phyloP scores from a whole-genome alignment of 139 green algal species.

The Nannochloris sp. region DNA sequence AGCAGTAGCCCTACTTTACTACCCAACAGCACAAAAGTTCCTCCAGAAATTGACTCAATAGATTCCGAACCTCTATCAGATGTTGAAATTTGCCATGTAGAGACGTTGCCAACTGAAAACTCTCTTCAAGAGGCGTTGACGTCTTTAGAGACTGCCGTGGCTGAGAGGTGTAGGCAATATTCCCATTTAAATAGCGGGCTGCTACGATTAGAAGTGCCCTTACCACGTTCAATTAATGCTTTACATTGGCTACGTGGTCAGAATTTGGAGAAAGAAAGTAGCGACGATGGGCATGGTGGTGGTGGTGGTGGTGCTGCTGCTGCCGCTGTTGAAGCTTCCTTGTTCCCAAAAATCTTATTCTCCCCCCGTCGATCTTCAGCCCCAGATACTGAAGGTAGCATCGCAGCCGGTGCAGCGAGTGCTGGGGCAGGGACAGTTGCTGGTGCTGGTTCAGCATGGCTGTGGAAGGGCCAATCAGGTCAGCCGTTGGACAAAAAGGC shows the following conservation, averaged over 20 bases:
- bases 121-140: slow-evolving; percentile 10
- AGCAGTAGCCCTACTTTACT: background rate
- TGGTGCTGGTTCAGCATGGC: slow-evolving; percentile 64
- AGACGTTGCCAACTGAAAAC: background rate
- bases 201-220: slow-evolving; percentile 37
- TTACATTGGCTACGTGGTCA: slow-evolving; percentile 46
- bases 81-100: no score
- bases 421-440: slow-evolving; percentile 47
- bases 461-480: slow-evolving; percentile 57
- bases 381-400: slow-evolving; percentile 44
- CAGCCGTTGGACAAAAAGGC: slow-evolving; percentile 30
- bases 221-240: slow-evolving; percentile 17
- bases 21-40: background rate
- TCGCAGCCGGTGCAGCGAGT: slow-evolving; percentile 31
- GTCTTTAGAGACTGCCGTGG: slow-evolving; percentile 11
- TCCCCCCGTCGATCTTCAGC: slow-evolving; percentile 58
- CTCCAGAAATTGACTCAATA: background rate
- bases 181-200: slow-evolving; percentile 13
- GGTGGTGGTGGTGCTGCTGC: no score
- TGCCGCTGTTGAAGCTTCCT: background rate
- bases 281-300: no score
- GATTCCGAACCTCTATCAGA: no score
- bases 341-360: slow-evolving; percentile 61
- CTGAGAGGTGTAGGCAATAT: background rate
- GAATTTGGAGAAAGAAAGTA: background rate